These are phyloP conservation scores for Blastomyces percursus DNA, from an alignment of 2,329 filamentous ascomycete species.

Conservation along the genomic window DNA sequence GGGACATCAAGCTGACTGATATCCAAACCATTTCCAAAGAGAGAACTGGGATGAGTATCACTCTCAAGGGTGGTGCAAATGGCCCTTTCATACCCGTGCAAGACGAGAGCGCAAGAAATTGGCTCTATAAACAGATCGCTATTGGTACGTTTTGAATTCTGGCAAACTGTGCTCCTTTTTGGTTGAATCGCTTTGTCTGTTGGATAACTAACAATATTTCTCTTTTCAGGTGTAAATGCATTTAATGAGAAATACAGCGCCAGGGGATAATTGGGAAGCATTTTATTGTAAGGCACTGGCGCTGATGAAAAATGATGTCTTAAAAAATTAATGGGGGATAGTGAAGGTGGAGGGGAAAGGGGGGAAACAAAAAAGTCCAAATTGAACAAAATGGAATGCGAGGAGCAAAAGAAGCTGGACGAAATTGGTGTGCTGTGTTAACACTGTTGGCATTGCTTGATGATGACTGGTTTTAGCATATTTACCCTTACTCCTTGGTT, in stretches of 20 bases:
- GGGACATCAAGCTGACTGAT: conserved; percentile 93
- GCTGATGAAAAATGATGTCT: too few relatives aligned
- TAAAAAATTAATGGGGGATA: background rate
- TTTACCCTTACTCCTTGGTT: background rate
- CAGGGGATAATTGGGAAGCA: conserved; percentile 35
- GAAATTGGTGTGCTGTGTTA: background rate
- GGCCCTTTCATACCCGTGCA: conserved; percentile 89
- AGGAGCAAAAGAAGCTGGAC: background rate
- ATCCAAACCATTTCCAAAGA: conserved; percentile 97
- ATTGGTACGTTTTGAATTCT: conserved; percentile 34
- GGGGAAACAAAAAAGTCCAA: background rate
- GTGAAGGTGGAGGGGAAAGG: background rate
- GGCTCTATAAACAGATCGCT: conserved; percentile 56
- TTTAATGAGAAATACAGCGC: conserved; percentile 58
- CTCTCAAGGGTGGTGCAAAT: conserved; percentile 78
- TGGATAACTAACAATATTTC: background rate
- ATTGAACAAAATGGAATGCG: background rate
- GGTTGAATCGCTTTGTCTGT: background rate
- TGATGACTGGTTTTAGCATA: background rate
- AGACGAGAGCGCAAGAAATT: conserved; percentile 66
- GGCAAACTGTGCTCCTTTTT: background rate
- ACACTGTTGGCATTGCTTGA: background rate
- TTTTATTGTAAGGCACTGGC: background rate
- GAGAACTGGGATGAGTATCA: conserved; percentile 81
- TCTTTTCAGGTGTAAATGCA: conserved; percentile 46